Percentiles rank a stretch among this genome's conserved stretches.
Evolutionary conservation across 2,329 filamentous ascomycete genomes (phyloP).

Genomic region (Onygena corvina): DNA sequence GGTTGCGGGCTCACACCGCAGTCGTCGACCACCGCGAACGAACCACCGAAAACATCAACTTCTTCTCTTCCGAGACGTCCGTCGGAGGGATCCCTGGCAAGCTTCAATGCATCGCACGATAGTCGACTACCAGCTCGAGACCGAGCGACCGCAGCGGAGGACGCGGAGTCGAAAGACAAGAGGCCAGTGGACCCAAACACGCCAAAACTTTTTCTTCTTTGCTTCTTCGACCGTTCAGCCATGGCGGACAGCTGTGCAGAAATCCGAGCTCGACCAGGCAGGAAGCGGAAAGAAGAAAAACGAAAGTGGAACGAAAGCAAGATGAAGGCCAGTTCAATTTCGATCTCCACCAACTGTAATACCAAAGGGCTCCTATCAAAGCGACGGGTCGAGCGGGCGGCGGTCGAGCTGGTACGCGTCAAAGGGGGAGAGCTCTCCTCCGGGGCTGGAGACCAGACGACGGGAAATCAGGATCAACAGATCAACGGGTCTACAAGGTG

Average conservation of each 20-base stretch:
- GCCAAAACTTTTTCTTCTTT: slow-evolving; percentile 26
- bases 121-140: background rate
- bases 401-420: background rate
- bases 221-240: slow-evolving; percentile 15
- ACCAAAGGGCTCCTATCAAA: too few species aligned
- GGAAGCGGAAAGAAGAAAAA: background rate
- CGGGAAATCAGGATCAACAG: slow-evolving; percentile 1
- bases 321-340: background rate
- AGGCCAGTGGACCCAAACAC: slow-evolving; percentile 20
- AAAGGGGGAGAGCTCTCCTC: background rate
- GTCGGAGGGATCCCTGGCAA: background rate
- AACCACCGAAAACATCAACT: background rate
- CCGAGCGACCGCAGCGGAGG: background rate
- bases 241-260: slow-evolving; percentile 12
- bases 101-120: background rate
- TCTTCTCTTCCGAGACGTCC: background rate
- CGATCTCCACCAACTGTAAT: too few species aligned
- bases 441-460: background rate
- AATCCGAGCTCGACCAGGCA: background rate
- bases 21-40: background rate
- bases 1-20: background rate
- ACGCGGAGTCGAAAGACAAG: slow-evolving; percentile 5
- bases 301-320: background rate
- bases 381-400: background rate
- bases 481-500: slow-evolving; percentile 5